Percentiles rank a stretch among this genome's conserved stretches.
These are phyloP conservation scores for Globisporangium solare DNA, from an alignment of 352 stramenopile genomes.

Conservation along the genomic window DNA sequence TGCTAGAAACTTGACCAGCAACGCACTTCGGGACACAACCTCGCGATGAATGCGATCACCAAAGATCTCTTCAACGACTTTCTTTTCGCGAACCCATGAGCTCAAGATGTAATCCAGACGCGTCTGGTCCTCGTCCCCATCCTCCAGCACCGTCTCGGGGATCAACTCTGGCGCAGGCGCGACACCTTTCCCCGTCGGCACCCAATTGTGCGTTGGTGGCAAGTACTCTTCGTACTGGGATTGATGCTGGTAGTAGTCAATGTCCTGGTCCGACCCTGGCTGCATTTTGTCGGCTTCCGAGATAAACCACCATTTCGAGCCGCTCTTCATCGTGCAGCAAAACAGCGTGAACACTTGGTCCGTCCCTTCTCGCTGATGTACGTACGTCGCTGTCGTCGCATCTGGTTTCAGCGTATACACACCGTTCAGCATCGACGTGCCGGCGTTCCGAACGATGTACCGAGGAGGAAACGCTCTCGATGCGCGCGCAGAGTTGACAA, in stretches of 20 bases:
- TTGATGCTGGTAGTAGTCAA: conserved; percentile 99
- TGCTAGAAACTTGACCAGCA: conserved; percentile 82
- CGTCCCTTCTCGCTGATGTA: conserved; percentile 67
- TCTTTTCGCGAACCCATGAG: conserved; percentile 64
- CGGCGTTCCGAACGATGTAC: conserved; percentile 90
- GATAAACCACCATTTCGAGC: conserved; percentile 99
- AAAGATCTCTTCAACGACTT: conserved; percentile 84
- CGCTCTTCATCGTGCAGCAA: conserved; percentile 97
- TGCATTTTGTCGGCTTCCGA: conserved; percentile 96
- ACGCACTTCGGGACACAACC: conserved; percentile 76
- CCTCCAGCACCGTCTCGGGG: conserved; percentile 52
- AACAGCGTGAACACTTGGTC: conserved; percentile 92
- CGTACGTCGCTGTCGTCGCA: conserved; percentile 60
- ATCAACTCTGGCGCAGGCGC: conserved; percentile 66
- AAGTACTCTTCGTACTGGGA: conserved; percentile 92
- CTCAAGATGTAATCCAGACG: conserved; percentile 75
- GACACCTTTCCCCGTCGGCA: conserved; percentile 72
- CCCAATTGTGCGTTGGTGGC: conserved; percentile 89
- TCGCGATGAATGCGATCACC: conserved; percentile 86
- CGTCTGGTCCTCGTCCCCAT: conserved; percentile 39
- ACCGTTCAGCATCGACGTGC: conserved; percentile 90
- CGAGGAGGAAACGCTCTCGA: conserved; percentile 81
- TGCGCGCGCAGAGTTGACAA: conserved; percentile 85
- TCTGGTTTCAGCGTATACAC: conserved; percentile 86
- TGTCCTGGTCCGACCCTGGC: conserved; percentile 96